Conservation (phyloP, 192 early-diverging fungal species). For the Backusella morwellensis region DNA sequence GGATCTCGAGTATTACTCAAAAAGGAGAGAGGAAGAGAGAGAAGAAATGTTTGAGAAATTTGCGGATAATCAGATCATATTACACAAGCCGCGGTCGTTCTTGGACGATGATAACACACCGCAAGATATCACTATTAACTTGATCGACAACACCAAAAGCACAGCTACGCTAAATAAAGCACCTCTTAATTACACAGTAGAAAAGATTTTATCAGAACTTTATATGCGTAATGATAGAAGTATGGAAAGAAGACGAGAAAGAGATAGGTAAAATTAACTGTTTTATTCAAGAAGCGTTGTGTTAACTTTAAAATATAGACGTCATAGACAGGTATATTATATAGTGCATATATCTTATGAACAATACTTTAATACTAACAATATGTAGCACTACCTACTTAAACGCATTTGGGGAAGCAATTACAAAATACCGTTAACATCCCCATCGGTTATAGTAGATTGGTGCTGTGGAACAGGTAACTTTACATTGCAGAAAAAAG, state of each 20-base stretch:
- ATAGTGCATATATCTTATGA: background rate
- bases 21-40: background rate
- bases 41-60: background rate
- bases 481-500: background rate
- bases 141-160: background rate
- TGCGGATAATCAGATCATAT: background rate
- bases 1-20: background rate
- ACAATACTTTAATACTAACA: background rate
- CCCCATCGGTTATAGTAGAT: background rate
- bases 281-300: background rate
- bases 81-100: background rate
- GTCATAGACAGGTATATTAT: background rate
- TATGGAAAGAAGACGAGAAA: background rate
- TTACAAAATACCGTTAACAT: background rate
- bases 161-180: background rate
- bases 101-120: background rate
- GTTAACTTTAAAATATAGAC: background rate
- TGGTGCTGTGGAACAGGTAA: background rate
- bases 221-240: background rate
- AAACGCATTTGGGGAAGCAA: background rate
- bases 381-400: background rate
- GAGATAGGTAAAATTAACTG: background rate
- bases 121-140: background rate
- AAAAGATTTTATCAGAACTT: background rate
- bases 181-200: background rate